phyloP scores from a whole-genome alignment of 768 basidiomycete genomes.

The Suillus weaverae region DNA sequence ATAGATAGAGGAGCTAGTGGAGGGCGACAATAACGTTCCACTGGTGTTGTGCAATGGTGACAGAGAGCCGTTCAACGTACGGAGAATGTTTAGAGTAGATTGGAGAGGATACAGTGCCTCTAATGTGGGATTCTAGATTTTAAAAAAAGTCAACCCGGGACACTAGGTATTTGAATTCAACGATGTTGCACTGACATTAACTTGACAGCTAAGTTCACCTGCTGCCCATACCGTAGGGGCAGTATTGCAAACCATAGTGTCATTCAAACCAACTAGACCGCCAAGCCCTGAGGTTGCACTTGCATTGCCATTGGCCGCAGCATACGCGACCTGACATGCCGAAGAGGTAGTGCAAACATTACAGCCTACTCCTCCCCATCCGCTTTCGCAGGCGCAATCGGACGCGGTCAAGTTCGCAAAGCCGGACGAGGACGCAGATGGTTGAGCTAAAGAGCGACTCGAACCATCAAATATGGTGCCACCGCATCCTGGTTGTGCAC shows the following conservation, averaged over 20 bases:
- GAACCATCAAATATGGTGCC: slow-evolving; percentile 79
- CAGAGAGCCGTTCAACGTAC: slow-evolving; percentile 68
- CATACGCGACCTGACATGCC: slow-evolving; percentile 69
- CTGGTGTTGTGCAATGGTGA: slow-evolving; percentile 51
- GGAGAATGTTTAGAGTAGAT: slow-evolving; percentile 76
- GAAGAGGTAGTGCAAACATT: slow-evolving; percentile 71
- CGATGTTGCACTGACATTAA: slow-evolving; percentile 56
- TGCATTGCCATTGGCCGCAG: slow-evolving; percentile 39
- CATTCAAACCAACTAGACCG: slow-evolving; percentile 44
- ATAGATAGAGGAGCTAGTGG: slow-evolving; percentile 56
- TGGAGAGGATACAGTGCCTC: slow-evolving; percentile 71
- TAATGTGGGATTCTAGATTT: slow-evolving; percentile 75
- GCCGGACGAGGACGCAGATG: slow-evolving; percentile 35
- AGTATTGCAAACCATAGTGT: slow-evolving; percentile 74
- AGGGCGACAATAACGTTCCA: slow-evolving; percentile 37
- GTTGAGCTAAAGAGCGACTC: slow-evolving; percentile 49
- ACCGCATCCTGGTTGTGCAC: slow-evolving; percentile 72
- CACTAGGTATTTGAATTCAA: neutral
- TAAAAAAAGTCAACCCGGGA: slow-evolving; percentile 5
- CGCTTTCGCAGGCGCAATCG: slow-evolving; percentile 66
- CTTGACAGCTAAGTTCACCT: slow-evolving; percentile 82
- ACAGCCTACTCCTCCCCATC: slow-evolving; percentile 78
- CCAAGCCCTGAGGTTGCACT: slow-evolving; percentile 30
- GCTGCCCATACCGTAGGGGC: slow-evolving; percentile 71
- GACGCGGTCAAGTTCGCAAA: slow-evolving; percentile 68